These are phyloP conservation scores for Microthlaspi erraticum DNA, from an alignment of 345 rosid genomes.

Conservation along the genomic window DNA sequence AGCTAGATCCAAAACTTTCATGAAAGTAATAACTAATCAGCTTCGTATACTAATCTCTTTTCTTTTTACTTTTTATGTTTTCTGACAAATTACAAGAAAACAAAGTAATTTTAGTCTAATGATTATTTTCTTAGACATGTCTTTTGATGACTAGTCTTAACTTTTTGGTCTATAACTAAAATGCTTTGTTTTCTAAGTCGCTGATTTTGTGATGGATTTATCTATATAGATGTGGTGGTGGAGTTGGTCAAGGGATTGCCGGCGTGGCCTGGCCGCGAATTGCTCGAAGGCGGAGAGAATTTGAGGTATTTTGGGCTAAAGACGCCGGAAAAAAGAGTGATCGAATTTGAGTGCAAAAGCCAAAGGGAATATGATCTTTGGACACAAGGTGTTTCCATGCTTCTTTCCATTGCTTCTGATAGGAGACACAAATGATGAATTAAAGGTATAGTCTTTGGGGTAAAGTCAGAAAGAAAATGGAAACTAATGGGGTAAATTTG, in stretches of 20 bases:
- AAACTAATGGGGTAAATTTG: slow-evolving; percentile 12
- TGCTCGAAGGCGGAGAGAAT: slow-evolving; percentile 72
- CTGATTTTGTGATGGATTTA: slow-evolving; percentile 17
- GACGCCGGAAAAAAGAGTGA: slow-evolving; percentile 59
- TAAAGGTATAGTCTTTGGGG: slow-evolving; percentile 23
- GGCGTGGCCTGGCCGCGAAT: slow-evolving; percentile 79
- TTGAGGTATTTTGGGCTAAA: slow-evolving; percentile 72
- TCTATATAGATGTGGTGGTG: slow-evolving; percentile 60
- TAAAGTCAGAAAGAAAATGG: slow-evolving; percentile 16
- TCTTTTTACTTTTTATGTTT: background rate
- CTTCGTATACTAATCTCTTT: slow-evolving; percentile 16
- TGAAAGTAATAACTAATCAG: slow-evolving; percentile 8
- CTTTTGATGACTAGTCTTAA: background rate
- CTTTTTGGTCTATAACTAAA: background rate
- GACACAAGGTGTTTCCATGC: slow-evolving; percentile 80
- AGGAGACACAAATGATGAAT: slow-evolving; percentile 51
- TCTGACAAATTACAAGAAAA: background rate
- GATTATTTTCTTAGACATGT: background rate
- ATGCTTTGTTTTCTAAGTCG: background rate
- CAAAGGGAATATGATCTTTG: slow-evolving; percentile 82
- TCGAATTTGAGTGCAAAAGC: slow-evolving; percentile 78
- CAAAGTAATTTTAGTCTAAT: background rate
- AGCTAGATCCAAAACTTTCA: slow-evolving; percentile 28
- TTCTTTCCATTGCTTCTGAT: slow-evolving; percentile 63
- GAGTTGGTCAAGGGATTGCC: slow-evolving; percentile 67